These are phyloP conservation scores for Colletotrichum paranaense DNA, from an alignment of 2,329 filamentous ascomycete genomes.

Conservation along the genomic window DNA sequence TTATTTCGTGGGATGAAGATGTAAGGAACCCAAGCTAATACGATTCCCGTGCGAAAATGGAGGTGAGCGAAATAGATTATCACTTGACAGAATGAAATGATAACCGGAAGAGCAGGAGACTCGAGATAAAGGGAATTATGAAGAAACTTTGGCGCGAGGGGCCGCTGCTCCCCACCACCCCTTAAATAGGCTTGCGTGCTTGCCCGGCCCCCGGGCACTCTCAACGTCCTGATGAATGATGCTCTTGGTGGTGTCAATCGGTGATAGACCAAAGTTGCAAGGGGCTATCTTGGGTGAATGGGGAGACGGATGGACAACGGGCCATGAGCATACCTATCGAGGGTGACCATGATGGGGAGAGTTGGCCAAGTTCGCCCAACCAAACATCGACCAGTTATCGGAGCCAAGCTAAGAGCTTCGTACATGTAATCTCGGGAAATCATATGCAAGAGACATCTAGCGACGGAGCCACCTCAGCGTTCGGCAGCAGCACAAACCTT, in stretches of 20 bases:
- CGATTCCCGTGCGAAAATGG: not conserved
- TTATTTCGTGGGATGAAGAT: conserved; percentile 39
- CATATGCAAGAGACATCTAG: conserved; percentile 46
- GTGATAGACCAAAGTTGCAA: conserved; percentile 30
- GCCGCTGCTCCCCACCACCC: conserved; percentile 20
- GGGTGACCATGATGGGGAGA: conserved; percentile 20
- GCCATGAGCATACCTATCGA: conserved; percentile 26
- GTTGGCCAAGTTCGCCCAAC: conserved; percentile 44
- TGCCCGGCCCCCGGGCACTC: conserved; percentile 8
- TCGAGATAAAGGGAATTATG: not conserved
- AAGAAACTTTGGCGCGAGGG: conserved; percentile 7
- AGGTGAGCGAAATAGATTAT: conserved; percentile 8
- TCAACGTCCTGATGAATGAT: conserved; percentile 14
- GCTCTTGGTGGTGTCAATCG: conserved; percentile 37
- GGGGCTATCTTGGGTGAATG: conserved; percentile 32
- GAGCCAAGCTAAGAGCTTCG: conserved; percentile 33
- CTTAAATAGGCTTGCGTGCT: conserved; percentile 32
- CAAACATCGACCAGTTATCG: conserved; percentile 52
- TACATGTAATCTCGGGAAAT: conserved; percentile 48
- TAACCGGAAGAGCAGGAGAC: not conserved
- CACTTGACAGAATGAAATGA: conserved; percentile 11
- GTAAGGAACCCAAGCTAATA: conserved; percentile 6
- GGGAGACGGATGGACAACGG: conserved; percentile 29
- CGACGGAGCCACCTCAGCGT: conserved; percentile 43
- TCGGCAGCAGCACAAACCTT: conserved; percentile 43